Percentiles rank a stretch among this genome's conserved stretches.
phyloP scores from a whole-genome alignment of 495 filamentous ascomycete species.

The Neurospora cerealis region DNA sequence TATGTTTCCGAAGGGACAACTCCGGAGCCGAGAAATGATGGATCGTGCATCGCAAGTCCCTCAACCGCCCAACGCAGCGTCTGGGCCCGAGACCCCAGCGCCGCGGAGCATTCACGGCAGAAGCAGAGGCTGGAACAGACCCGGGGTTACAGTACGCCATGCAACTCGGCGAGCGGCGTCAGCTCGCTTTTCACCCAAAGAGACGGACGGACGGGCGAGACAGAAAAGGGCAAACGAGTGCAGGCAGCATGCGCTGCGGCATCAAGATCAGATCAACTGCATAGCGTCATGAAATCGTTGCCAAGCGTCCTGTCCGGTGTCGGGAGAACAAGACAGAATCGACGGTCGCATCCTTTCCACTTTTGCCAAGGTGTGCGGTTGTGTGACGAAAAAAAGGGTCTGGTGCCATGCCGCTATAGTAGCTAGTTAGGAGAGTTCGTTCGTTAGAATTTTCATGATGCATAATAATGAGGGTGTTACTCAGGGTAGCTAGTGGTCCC shows the following conservation, averaged over 20 bases:
- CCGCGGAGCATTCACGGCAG: neutral
- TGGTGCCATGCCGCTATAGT: neutral
- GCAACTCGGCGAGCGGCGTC: neutral
- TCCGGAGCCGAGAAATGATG: neutral
- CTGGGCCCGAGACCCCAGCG: neutral
- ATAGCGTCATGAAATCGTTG: neutral
- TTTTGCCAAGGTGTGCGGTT: neutral
- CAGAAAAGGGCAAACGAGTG: neutral
- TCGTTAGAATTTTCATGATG: conserved; percentile 1
- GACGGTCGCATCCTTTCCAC: neutral
- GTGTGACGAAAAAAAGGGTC: conserved; percentile 2
- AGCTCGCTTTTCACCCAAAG: neutral
- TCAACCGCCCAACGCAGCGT: neutral
- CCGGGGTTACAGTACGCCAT: neutral
- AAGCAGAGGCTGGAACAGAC: neutral
- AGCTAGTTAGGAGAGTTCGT: neutral
- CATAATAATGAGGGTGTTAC: neutral
- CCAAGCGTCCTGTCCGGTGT: neutral
- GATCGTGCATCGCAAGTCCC: neutral
- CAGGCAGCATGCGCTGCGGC: neutral
- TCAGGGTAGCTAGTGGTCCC: neutral
- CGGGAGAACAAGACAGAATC: neutral
- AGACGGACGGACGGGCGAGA: neutral
- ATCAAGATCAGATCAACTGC: neutral
- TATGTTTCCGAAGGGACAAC: neutral